Conservation (phyloP, 2,329 filamentous ascomycete species). For the Colletotrichum melonis region DNA sequence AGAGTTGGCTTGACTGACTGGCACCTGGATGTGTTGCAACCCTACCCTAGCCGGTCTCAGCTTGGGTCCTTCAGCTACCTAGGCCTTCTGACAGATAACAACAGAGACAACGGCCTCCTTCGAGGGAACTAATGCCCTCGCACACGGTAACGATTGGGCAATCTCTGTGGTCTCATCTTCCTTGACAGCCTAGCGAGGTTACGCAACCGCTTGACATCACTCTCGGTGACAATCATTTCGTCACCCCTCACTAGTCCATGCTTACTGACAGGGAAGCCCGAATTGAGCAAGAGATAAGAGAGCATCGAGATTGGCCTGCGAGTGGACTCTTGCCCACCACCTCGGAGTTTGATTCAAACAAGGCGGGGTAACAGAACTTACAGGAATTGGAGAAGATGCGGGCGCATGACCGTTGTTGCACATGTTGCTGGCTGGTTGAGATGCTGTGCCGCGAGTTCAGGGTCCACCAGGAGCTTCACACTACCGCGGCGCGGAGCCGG, state of each 20-base stretch:
- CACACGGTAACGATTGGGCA: not conserved
- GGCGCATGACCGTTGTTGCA: constrained; percentile 10
- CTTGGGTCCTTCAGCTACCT: not conserved
- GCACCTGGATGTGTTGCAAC: constrained; percentile 2
- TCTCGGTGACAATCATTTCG: constrained; percentile 4
- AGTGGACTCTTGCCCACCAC: not conserved
- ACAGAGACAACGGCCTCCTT: not conserved
- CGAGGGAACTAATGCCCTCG: not conserved
- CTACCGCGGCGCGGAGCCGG: constrained; percentile 25
- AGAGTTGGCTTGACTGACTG: constrained; percentile 13
- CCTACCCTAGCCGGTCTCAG: constrained; percentile 12
- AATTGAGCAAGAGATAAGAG: not conserved
- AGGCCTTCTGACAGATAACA: not conserved
- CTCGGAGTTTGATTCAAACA: not conserved
- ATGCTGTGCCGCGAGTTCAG: not conserved
- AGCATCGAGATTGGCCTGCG: constrained; percentile 2
- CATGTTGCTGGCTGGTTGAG: constrained; percentile 12
- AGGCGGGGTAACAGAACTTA: constrained; percentile 15
- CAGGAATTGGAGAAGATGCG: not conserved
- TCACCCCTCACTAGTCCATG: not conserved
- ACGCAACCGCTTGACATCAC: not conserved
- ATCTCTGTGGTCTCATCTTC: not conserved
- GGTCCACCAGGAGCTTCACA: not conserved
- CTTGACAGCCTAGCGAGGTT: not conserved
- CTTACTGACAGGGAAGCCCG: not conserved